Evolutionary conservation across 805 yeast genomes (phyloP).

Genomic region (Sugiyamaella chiloensis): DNA sequence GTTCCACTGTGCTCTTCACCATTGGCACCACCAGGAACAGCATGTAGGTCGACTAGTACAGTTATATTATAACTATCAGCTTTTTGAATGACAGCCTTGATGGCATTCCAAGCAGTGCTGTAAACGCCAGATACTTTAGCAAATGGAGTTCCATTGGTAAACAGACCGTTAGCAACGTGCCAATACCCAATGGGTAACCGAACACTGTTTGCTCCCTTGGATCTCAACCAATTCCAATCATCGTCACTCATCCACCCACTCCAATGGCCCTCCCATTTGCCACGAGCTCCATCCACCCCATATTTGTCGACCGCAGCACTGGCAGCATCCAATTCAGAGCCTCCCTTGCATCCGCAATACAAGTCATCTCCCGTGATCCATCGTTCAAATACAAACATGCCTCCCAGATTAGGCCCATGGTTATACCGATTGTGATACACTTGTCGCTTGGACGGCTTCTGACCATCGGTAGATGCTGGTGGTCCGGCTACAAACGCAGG

Average conservation of each 20-base stretch:
- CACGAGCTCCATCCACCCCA: conserved; percentile 54
- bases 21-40: conserved; percentile 90
- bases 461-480: conserved; percentile 31
- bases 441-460: conserved; percentile 34
- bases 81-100: conserved; percentile 52
- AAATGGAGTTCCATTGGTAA: conserved; percentile 60
- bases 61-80: conserved; percentile 67
- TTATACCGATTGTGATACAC: conserved; percentile 42
- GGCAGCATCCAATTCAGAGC: conserved; percentile 73
- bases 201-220: conserved; percentile 69
- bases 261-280: conserved; percentile 63
- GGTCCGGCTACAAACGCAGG: conserved; percentile 24
- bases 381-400: conserved; percentile 73
- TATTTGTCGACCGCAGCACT: conserved; percentile 43
- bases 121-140: conserved; percentile 55
- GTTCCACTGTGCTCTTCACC: conserved; percentile 82
- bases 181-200: conserved; percentile 92
- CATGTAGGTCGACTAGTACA: conserved; percentile 82
- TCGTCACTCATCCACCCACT: conserved; percentile 52
- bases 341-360: conserved; percentile 48
- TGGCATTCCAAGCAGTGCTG: conserved; percentile 65
- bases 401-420: conserved; percentile 84
- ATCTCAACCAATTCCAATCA: conserved; percentile 77
- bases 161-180: conserved; percentile 67
- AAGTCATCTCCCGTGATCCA: conserved; percentile 52